These are phyloP conservation scores for Cardiospermum halicacabum DNA, from an alignment of 345 rosid species.

Conservation along the genomic window DNA sequence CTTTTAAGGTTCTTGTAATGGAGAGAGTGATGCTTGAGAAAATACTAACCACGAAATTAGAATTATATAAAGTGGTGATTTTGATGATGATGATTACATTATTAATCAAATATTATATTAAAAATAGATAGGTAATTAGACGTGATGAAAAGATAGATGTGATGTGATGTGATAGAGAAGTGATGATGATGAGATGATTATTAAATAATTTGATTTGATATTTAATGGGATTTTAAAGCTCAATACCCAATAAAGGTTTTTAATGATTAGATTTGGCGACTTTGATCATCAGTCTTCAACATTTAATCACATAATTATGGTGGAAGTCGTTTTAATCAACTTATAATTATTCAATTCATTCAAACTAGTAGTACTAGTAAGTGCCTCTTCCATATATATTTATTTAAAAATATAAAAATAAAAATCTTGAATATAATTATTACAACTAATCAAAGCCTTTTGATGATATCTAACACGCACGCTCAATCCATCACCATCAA, in stretches of 20 bases:
- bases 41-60: constrained; percentile 12
- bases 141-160: neutral
- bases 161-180: neutral
- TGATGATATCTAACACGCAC: constrained; percentile 22
- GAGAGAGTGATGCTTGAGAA: constrained; percentile 11
- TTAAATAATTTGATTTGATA: neutral
- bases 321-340: constrained; percentile 20
- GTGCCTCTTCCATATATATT: constrained; percentile 20
- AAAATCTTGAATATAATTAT: constrained; percentile 10
- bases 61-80: neutral
- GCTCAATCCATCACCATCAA: constrained; percentile 31
- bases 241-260: constrained; percentile 10
- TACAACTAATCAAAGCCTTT: constrained; percentile 14
- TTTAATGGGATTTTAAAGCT: constrained; percentile 6
- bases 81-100: too few species aligned
- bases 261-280: constrained; percentile 2
- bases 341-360: constrained; percentile 3
- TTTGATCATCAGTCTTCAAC: neutral
- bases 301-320: constrained; percentile 8
- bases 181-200: neutral
- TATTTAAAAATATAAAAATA: too few species aligned
- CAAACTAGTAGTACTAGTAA: too few species aligned
- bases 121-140: too few species aligned
- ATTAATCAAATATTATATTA: too few species aligned
- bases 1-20: neutral